Evolutionary conservation across 345 rosid species (phyloP), one percentile per base, ranked within the genome.

Genomic region (Citrus medica): DNA sequence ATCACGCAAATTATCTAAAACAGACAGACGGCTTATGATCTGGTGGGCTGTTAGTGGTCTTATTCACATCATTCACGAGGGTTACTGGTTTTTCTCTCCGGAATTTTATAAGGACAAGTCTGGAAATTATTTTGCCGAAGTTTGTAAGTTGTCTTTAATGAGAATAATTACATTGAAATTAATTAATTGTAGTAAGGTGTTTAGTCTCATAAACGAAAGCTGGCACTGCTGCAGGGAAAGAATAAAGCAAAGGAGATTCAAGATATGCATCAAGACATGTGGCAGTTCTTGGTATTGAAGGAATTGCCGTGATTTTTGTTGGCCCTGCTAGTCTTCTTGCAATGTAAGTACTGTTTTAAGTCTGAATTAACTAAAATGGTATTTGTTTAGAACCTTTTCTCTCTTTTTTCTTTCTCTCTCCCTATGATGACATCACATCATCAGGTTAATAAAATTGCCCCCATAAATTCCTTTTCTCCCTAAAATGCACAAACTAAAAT

Each of bases 41-140:
- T 94, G 99, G 99, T 94, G 98, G 97, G 90, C 93, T 42, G 90
- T 92, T 90, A 91, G 97, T 9, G 97, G 97, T 76, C 93, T 96
- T 38, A 92, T 94, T 17, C 98, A 93, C 84, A 83, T 89, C 37
- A 66, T 96, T 73, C 90, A 92, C 6, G 95, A 96, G 65, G 99
- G 98, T 56, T 96, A 96, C 82, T 96, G 92, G 78, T 93, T 73
- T 72, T 96, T 96, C 88, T 85, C 92, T 21, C 97, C 98, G 4
- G 94, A 94, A 76, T 96, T 96, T 82, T 94, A 75, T 90, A 92
- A 91, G 81, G 90, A 93, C 69, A 90, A 88, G 51, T 86, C 90
- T 77, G 86, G 88, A 19, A 84, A 68, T 82, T 96, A 90, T 82
- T 89, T 96, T 12, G 92, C 98, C 74, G 99, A 94, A 91, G 95